Percentiles rank a stretch among this genome's conserved stretches.
These are phyloP conservation scores for Monosporascus sp. DNA, from an alignment of 2,329 filamentous ascomycete genomes.

Conservation along the genomic window DNA sequence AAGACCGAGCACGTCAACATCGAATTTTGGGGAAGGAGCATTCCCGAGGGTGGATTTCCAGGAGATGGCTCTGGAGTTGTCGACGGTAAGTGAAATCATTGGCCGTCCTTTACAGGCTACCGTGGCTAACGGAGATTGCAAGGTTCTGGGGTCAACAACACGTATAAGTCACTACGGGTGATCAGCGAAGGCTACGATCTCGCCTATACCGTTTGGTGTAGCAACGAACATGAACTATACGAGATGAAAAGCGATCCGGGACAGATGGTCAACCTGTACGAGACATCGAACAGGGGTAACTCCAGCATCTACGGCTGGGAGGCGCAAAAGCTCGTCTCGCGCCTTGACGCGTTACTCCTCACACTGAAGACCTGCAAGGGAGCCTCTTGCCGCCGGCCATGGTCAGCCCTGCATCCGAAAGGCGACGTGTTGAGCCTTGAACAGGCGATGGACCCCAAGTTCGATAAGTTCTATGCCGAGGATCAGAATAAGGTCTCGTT, in stretches of 20 bases:
- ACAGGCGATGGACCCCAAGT: conserved; percentile 12
- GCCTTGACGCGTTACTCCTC: conserved; percentile 15
- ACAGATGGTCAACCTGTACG: conserved; percentile 8
- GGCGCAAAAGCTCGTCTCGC: conserved; percentile 4
- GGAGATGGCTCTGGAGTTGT: too few relatives aligned
- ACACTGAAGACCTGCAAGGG: conserved; percentile 14
- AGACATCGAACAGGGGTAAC: too few relatives aligned
- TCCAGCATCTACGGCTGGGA: not conserved
- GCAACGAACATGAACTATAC: conserved; percentile 48
- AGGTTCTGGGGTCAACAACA: conserved; percentile 24
- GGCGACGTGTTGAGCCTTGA: conserved; percentile 4
- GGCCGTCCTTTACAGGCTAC: too few relatives aligned
- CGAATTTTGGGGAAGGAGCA: conserved; percentile 33
- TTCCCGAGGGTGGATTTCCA: conserved; percentile 7
- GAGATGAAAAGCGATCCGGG: conserved; percentile 31
- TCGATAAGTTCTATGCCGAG: conserved; percentile 12
- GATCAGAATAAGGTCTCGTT: conserved; percentile 12
- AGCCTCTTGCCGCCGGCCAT: conserved; percentile 10
- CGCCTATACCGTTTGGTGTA: conserved; percentile 54
- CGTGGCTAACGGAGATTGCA: too few relatives aligned
- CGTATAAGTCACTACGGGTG: conserved; percentile 40
- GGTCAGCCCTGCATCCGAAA: conserved; percentile 9
- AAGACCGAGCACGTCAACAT: conserved; percentile 35
- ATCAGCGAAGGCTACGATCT: conserved; percentile 21
- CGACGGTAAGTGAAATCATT: too few relatives aligned